A percentile compares a stretch with the other conserved stretches of the same genome.
These are phyloP conservation scores for Macrolepiota dolichaula DNA, from an alignment of 768 basidiomycete genomes.

Conservation along the genomic window DNA sequence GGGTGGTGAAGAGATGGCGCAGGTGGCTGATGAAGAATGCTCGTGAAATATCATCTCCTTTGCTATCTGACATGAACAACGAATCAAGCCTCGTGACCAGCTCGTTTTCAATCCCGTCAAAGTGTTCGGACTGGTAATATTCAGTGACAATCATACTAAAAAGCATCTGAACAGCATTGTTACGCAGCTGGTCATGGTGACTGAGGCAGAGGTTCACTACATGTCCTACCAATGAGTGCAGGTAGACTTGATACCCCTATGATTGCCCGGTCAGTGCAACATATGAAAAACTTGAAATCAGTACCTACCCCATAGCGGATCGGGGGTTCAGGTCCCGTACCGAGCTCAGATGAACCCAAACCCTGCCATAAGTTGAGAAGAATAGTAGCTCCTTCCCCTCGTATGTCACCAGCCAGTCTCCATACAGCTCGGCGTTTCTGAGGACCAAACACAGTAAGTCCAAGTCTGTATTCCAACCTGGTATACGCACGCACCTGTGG, in stretches of 20 bases:
- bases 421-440: slow-evolving; percentile 95
- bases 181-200: slow-evolving; percentile 89
- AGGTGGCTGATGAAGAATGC: slow-evolving; percentile 92
- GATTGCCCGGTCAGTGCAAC: slow-evolving; percentile 8
- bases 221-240: slow-evolving; percentile 82
- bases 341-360: slow-evolving; percentile 71
- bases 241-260: slow-evolving; percentile 81
- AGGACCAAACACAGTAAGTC: background rate
- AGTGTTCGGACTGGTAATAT: slow-evolving; percentile 80
- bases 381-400: slow-evolving; percentile 85
- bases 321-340: slow-evolving; percentile 47
- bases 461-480: background rate
- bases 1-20: slow-evolving; percentile 83
- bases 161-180: slow-evolving; percentile 87
- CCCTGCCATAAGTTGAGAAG: slow-evolving; percentile 82
- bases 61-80: slow-evolving; percentile 90
- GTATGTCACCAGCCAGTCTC: slow-evolving; percentile 93
- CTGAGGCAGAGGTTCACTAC: slow-evolving; percentile 92
- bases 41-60: slow-evolving; percentile 86
- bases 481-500: slow-evolving; percentile 63
- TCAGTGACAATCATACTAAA: slow-evolving; percentile 96
- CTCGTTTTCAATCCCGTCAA: slow-evolving; percentile 89
- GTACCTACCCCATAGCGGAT: slow-evolving; percentile 66
- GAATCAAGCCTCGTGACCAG: slow-evolving; percentile 88
- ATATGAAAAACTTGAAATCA: too few species aligned